Conservation (phyloP, 305 asterid species). For the Fraxinus floribunda region DNA sequence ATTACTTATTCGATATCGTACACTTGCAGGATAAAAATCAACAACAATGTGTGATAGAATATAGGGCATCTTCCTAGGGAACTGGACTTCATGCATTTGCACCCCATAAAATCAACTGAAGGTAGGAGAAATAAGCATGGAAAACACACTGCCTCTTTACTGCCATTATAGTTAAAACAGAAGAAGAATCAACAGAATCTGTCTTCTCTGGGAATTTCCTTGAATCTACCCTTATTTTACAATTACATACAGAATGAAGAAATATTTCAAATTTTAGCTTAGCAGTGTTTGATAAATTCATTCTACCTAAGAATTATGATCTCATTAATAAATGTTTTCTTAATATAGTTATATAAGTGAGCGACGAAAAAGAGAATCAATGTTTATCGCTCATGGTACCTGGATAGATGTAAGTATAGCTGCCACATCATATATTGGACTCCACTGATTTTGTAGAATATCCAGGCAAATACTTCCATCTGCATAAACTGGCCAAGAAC, state of each 20-base stretch:
- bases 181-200: background rate
- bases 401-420: constrained; percentile 77
- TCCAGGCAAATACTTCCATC: constrained; percentile 87
- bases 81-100: background rate
- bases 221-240: background rate
- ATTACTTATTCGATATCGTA: background rate
- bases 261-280: background rate
- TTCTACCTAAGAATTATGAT: background rate
- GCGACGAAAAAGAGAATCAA: background rate
- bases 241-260: background rate
- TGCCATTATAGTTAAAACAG: background rate
- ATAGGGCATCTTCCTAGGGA: background rate
- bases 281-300: background rate
- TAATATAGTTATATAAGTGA: background rate
- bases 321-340: background rate
- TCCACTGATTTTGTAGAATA: constrained; percentile 81
- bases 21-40: background rate
- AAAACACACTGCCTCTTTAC: background rate
- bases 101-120: background rate
- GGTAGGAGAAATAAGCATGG: background rate
- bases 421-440: constrained; percentile 84
- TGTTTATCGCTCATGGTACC: constrained; percentile 34
- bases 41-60: background rate
- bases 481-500: constrained; percentile 57
- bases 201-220: background rate